Conservation (phyloP, 768 basidiomycete species). For the Calocybe indica region DNA sequence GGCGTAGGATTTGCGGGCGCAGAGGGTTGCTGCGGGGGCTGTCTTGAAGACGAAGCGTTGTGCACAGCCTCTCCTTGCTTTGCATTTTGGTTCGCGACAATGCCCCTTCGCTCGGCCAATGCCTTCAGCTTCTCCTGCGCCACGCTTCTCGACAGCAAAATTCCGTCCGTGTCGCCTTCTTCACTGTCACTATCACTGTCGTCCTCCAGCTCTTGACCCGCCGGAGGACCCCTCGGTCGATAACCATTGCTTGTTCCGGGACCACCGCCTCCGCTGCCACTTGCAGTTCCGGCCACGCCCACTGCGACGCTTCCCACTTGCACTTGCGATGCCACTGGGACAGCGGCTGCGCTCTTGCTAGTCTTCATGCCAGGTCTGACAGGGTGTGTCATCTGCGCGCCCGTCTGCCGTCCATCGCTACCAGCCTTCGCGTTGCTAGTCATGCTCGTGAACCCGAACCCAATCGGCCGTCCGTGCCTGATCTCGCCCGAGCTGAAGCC, state of each 20-base stretch:
- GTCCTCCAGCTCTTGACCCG: slow-evolving; percentile 65
- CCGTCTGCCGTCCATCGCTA: slow-evolving; percentile 6
- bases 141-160: slow-evolving; percentile 59
- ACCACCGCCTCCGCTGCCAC: slow-evolving; percentile 8
- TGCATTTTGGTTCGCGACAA: slow-evolving; percentile 6
- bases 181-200: slow-evolving; percentile 52
- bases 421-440: slow-evolving; percentile 1
- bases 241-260: slow-evolving; percentile 31
- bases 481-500: slow-evolving; percentile 47
- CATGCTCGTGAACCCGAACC: slow-evolving; percentile 7
- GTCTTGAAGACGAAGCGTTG: background rate
- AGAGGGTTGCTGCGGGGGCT: slow-evolving; percentile 7
- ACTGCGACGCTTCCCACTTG: slow-evolving; percentile 22
- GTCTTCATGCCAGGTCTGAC: slow-evolving; percentile 32
- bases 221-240: slow-evolving; percentile 59
- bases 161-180: slow-evolving; percentile 27
- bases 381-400: background rate
- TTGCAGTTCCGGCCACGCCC: slow-evolving; percentile 6
- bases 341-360: slow-evolving; percentile 53
- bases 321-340: slow-evolving; percentile 44
- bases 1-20: slow-evolving; percentile 33
- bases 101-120: slow-evolving; percentile 42
- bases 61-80: background rate
- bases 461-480: slow-evolving; percentile 14
- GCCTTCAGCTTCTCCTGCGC: slow-evolving; percentile 64